These are phyloP conservation scores for Cyclotella cryptica DNA, from an alignment of 108 stramenopile genomes.

Conservation along the genomic window DNA sequence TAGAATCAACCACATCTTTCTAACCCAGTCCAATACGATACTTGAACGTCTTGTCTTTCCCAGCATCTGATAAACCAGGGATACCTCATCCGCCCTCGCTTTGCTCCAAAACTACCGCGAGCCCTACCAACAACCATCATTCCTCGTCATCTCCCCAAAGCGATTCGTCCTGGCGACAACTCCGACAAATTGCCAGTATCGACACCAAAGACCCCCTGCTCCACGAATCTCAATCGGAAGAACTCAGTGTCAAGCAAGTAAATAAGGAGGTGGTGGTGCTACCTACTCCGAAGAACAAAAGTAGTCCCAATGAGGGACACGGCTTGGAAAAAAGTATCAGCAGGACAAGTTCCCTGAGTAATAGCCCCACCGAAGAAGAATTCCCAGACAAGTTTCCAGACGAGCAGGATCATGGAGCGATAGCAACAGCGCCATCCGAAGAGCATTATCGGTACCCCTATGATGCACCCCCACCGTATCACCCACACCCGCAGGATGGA, in stretches of 20 bases:
- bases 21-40: not conserved
- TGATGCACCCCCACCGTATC: not conserved
- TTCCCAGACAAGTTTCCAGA: not conserved
- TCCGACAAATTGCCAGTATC: slow-evolving; percentile 23
- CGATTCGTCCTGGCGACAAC: slow-evolving; percentile 22
- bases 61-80: slow-evolving; percentile 2
- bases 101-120: slow-evolving; percentile 2
- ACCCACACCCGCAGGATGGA: not conserved
- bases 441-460: not conserved
- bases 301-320: slow-evolving; percentile 9
- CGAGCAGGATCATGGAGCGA: not conserved
- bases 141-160: slow-evolving; percentile 1
- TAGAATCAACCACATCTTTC: not conserved
- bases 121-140: not conserved
- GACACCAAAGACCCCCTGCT: slow-evolving; percentile 11
- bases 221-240: slow-evolving; percentile 3
- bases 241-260: not conserved
- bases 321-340: slow-evolving; percentile 8
- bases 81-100: slow-evolving; percentile 3
- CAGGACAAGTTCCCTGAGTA: not conserved
- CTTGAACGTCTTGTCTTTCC: not conserved
- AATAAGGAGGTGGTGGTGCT: not conserved
- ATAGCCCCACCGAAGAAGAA: slow-evolving; percentile 15
- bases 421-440: not conserved
- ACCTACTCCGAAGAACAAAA: not conserved